phyloP scores from a whole-genome alignment of 306 rosid species.

The Inga oerstediana region DNA sequence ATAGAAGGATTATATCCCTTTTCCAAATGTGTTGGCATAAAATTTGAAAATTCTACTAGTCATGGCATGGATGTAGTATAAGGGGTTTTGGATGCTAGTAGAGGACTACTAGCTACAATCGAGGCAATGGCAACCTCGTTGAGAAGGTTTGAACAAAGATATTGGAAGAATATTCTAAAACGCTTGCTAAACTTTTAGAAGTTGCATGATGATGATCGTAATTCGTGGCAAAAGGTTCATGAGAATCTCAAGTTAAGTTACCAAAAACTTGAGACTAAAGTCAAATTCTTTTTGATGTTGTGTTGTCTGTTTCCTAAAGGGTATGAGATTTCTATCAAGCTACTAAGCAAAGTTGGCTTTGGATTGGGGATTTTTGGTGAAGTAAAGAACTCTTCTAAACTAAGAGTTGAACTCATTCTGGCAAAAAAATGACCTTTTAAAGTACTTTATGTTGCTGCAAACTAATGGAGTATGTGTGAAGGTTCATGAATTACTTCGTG shows the following conservation, averaged over 20 bases:
- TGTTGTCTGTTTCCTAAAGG: too few relatives aligned
- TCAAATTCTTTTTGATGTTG: too few relatives aligned
- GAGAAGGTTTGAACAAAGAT: not conserved
- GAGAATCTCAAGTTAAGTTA: constrained; percentile 18
- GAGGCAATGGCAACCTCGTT: not conserved
- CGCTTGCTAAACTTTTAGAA: not conserved
- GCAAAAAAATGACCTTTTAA: too few relatives aligned
- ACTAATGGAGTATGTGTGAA: too few relatives aligned
- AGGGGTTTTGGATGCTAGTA: not conserved
- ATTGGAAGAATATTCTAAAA: not conserved
- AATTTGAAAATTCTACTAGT: too few relatives aligned
- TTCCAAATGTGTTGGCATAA: not conserved
- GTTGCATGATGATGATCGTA: not conserved
- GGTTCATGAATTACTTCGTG: too few relatives aligned
- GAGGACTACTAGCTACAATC: not conserved
- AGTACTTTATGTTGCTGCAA: too few relatives aligned
- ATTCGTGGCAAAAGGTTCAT: not conserved
- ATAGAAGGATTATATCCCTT: not conserved
- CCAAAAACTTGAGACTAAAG: not conserved
- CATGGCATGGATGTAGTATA: not conserved
- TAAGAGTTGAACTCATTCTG: too few relatives aligned
- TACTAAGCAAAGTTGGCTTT: too few relatives aligned
- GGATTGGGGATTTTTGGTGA: too few relatives aligned
- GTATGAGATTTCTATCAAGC: too few relatives aligned
- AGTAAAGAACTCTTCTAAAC: too few relatives aligned